Evolutionary conservation across 306 rosid species (phyloP), one percentile per base, ranked within the genome.

Genomic region (Quercus berberidifolia): DNA sequence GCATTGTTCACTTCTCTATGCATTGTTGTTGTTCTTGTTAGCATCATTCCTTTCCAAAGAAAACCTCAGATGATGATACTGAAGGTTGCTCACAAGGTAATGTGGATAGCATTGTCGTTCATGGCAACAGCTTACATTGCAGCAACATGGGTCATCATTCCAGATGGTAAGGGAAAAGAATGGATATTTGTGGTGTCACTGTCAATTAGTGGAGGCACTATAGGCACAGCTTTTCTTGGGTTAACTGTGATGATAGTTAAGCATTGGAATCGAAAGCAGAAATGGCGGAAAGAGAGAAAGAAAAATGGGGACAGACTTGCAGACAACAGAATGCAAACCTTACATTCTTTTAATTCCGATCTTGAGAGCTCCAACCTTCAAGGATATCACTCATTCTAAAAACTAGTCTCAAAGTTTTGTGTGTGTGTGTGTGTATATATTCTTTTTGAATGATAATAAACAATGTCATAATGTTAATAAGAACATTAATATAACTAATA

Each of bases 51-150:
- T 2, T 91, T 83, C 52, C 79, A 78, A 62, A 87, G 88, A 43
- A 93, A 83, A 49, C 65, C 89, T 18, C 86, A 83, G 15, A 77
- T 77, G 78, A 87, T 73, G 17, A 74, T 91, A 9, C 58, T 89
- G 81, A 76, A 33, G 35, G 69, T 88, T 25, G 72, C 90, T 78
- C 97, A 93, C 73, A 89, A 91, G 76, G 78, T 80, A 25, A 78
- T 89, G 92, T 88, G 94, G 96, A 76, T 91, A 9, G 84, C 94
- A 4, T 82, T 93, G 83, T 91, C 88, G 11, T 89, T 91, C 83
- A 87, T 88, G 89, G 90, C 89, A 25, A 84, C 87, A 14, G 90
- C 86, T 19, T 93, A 78, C 81, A 84, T 82, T 54, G 86, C 92
- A 25, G 94, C 90, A 1, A 91, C 83, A 10, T 87, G 94, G 97